Evolutionary conservation across 441 rosid species (phyloP).

Genomic region (Biscutella laevigata): DNA sequence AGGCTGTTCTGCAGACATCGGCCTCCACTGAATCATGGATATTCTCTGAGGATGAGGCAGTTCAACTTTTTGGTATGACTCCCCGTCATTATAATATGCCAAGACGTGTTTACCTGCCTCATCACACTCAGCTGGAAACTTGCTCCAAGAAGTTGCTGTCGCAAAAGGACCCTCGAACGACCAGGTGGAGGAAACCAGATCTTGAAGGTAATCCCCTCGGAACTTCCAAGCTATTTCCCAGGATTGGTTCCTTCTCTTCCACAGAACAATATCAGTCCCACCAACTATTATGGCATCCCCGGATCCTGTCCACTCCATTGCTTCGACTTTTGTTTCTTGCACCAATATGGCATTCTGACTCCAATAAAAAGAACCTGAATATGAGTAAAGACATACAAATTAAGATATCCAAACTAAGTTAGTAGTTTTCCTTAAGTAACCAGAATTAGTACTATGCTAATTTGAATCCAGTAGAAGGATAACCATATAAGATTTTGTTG

Average conservation of each 20-base stretch:
- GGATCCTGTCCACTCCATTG: constrained; percentile 76
- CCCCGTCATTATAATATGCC: constrained; percentile 41
- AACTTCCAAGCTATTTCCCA: constrained; percentile 96
- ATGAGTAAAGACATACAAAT: constrained; percentile 47
- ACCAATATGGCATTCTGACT: constrained; percentile 82
- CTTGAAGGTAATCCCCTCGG: constrained; percentile 49
- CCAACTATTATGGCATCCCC: constrained; percentile 82
- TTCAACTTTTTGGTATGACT: constrained; percentile 35
- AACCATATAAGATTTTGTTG: too few species aligned
- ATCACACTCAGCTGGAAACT: constrained; percentile 28
- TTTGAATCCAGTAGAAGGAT: too few species aligned
- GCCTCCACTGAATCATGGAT: constrained; percentile 83
- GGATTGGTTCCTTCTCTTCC: constrained; percentile 65
- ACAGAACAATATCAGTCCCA: constrained; percentile 65
- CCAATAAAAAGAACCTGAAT: constrained; percentile 99
- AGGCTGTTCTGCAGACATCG: constrained; percentile 35
- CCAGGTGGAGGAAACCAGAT: constrained; percentile 81
- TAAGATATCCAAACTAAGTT: constrained; percentile 28
- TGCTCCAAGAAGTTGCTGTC: constrained; percentile 40
- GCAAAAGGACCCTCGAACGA: constrained; percentile 73
- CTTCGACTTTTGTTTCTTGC: constrained; percentile 71
- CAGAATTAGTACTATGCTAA: background rate
- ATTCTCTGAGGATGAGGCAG: constrained; percentile 72
- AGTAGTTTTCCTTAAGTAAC: background rate
- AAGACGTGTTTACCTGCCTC: constrained; percentile 43